Base-by-base conservation (phyloP, 106 monocot genomes). In the Platanthera guangdongensis region DNA sequence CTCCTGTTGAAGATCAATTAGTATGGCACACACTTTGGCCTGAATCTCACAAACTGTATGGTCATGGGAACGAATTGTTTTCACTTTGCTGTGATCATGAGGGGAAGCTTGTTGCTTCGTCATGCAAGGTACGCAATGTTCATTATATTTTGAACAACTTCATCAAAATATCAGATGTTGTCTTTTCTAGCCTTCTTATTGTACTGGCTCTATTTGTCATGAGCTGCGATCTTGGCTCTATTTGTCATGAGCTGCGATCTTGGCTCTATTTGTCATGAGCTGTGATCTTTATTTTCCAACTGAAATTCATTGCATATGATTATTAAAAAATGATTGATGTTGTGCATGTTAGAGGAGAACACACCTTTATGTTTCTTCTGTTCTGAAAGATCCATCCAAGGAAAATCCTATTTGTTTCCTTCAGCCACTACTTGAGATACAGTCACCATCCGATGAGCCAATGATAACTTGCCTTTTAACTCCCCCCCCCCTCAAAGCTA, bases 11-110 rank as follows among this genome's bases (percentile, higher is more conserved):
- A 75, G 99, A 99, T 15, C 92, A 92, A 78, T 77, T 99, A 39
- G 84, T 82, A 51, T 94, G 89, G 91, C 86, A 99, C 81, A 99
- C 99, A 22, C 83, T 99, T 18, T 99, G 99, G 99, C 99, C 99
- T 74, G 99, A 99, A 80, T 90, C 99, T 30, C 94, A 99, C 76
- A 99, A 99, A 72, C 92, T 99, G 68, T 99, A 99, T 87, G 99
- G 99, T 72, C 99, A 99, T 88, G 99, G 99, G 47, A 99, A 99
- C 84, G 99, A 99, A 70, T 75, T 99, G 30, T 88, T 88, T 82
- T 90, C 99, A 13, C 52, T 99, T 8, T 90, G 88, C 70, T 99
- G 94, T 80, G 88, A 92, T 51, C 89, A 94, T 73, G 83, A 74
- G 47, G 97, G 94, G 30, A 86, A 81, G 62, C 81, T 97, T 64